These are phyloP conservation scores for Emericellopsis atlantica DNA, from an alignment of 2,329 filamentous ascomycete species.

Conservation along the genomic window DNA sequence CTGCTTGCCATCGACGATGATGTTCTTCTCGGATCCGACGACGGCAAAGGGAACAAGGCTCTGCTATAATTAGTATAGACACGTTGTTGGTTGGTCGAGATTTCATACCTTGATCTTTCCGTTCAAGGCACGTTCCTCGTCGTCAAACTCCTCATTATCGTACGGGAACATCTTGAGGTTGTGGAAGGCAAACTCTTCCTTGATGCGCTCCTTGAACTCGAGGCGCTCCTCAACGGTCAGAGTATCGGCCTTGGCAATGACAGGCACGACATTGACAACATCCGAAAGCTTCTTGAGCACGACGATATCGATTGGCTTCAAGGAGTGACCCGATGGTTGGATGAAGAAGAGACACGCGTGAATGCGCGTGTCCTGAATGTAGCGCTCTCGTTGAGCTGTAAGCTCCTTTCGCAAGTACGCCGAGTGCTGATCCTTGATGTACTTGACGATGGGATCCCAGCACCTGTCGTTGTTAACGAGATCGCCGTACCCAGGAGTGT, in stretches of 20 bases:
- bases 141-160: slow-evolving; percentile 97
- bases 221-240: slow-evolving; percentile 90
- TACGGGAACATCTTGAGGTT: slow-evolving; percentile 99
- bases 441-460: slow-evolving; percentile 99
- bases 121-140: slow-evolving; percentile 90
- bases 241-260: slow-evolving; percentile 97
- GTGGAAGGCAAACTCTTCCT: slow-evolving; percentile 99
- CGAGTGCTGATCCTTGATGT: slow-evolving; percentile 99
- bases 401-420: slow-evolving; percentile 99
- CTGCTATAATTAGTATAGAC: slow-evolving; percentile 35
- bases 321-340: slow-evolving; percentile 90
- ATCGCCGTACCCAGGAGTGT: slow-evolving; percentile 96
- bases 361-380: slow-evolving; percentile 98
- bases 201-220: slow-evolving; percentile 97
- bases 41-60: slow-evolving; percentile 94
- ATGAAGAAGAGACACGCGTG: slow-evolving; percentile 99
- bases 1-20: slow-evolving; percentile 94
- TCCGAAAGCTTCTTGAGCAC: slow-evolving; percentile 99
- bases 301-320: slow-evolving; percentile 99
- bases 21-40: slow-evolving; percentile 94
- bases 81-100: not conserved
- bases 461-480: slow-evolving; percentile 99
- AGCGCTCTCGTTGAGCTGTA: slow-evolving; percentile 95
- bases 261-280: slow-evolving; percentile 96
- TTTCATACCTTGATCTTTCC: slow-evolving; percentile 80